These are phyloP conservation scores for Leccinum solheimii DNA, from an alignment of 1,284 basidiomycete genomes.

Conservation along the genomic window DNA sequence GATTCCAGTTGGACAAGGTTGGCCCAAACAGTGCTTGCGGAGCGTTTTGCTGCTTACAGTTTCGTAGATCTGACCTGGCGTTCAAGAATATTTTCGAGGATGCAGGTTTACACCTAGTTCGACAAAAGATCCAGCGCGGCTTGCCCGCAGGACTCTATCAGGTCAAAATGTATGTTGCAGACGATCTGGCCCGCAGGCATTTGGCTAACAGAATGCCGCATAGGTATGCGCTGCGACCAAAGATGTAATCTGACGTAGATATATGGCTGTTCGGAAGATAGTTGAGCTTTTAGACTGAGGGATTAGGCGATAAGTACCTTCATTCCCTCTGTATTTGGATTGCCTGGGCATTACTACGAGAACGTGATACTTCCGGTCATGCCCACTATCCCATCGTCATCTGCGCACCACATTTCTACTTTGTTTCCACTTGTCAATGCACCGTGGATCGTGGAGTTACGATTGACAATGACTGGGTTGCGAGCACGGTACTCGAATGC, in stretches of 20 bases:
- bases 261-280: neutral
- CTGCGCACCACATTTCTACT: conserved; percentile 53
- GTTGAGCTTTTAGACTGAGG: neutral
- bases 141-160: conserved; percentile 78
- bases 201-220: conserved; percentile 6
- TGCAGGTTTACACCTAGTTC: conserved; percentile 67
- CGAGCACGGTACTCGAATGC: conserved; percentile 73
- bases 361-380: conserved; percentile 61
- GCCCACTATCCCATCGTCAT: conserved; percentile 62
- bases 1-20: conserved; percentile 90
- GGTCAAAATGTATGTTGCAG: conserved; percentile 75
- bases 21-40: neutral
- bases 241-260: conserved; percentile 6
- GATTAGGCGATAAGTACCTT: neutral
- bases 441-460: conserved; percentile 56
- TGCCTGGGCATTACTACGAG: conserved; percentile 12
- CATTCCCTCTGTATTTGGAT: no score
- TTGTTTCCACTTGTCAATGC: conserved; percentile 42
- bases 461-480: conserved; percentile 70
- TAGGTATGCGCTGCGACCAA: conserved; percentile 57
- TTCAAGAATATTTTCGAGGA: conserved; percentile 76
- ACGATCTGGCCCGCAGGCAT: neutral
- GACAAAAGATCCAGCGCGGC: conserved; percentile 75
- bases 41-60: conserved; percentile 10
- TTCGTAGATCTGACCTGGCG: conserved; percentile 73